A percentile compares a stretch with the other conserved stretches of the same genome.
These are phyloP conservation scores for Anisogramma anomala DNA, from an alignment of 2,329 filamentous ascomycete genomes.

Conservation along the genomic window DNA sequence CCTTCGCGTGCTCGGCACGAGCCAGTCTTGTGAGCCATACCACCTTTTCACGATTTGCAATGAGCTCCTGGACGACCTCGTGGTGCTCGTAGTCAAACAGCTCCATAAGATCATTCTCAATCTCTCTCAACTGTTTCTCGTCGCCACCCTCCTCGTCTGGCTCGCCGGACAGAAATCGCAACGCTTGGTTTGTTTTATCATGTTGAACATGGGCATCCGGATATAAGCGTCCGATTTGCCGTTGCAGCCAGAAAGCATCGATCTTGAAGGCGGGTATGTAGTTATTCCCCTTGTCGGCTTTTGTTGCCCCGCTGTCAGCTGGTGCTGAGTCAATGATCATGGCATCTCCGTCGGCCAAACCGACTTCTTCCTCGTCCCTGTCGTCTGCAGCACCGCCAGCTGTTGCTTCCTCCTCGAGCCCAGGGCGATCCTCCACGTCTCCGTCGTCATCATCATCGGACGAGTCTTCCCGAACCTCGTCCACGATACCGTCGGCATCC, in stretches of 20 bases:
- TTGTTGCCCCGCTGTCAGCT: conserved; percentile 34
- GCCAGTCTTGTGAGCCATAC: conserved; percentile 90
- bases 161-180: conserved; percentile 70
- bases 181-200: conserved; percentile 76
- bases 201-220: conserved; percentile 86
- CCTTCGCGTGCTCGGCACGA: conserved; percentile 66
- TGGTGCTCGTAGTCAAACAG: conserved; percentile 96
- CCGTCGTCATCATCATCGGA: conserved; percentile 57
- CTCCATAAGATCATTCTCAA: conserved; percentile 97
- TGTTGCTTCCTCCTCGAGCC: conserved; percentile 38
- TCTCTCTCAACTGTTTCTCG: conserved; percentile 77
- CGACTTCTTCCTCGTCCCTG: conserved; percentile 37
- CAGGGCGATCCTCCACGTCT: conserved; percentile 47
- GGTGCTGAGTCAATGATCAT: conserved; percentile 70
- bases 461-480: conserved; percentile 80
- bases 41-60: conserved; percentile 85
- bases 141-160: conserved; percentile 60
- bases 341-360: conserved; percentile 53
- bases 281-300: conserved; percentile 42
- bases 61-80: conserved; percentile 80
- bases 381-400: conserved; percentile 38
- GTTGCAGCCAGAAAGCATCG: conserved; percentile 93
- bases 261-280: conserved; percentile 76
- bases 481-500: conserved; percentile 61
- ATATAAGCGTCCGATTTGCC: conserved; percentile 80